phyloP scores from a whole-genome alignment of 2,329 filamentous ascomycete species.

The Aspergillus quadricinctus region DNA sequence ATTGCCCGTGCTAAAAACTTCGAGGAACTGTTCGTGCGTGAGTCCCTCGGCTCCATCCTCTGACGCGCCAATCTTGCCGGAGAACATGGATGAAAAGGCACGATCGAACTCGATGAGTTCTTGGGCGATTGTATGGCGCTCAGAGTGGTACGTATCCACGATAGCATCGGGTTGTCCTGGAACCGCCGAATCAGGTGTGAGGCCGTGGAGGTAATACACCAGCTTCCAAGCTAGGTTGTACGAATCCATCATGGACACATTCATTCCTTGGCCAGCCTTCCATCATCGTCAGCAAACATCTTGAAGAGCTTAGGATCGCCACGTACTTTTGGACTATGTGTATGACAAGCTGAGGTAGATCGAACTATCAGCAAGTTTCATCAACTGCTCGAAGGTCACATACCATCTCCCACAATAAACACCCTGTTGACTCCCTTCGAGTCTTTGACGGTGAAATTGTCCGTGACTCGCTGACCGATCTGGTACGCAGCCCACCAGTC shows the following conservation, averaged over 20 bases:
- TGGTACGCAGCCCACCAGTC: constrained; percentile 76
- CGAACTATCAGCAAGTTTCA: not conserved
- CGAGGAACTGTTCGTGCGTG: constrained; percentile 32
- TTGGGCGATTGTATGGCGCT: constrained; percentile 35
- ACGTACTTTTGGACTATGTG: constrained; percentile 63
- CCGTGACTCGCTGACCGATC: constrained; percentile 63
- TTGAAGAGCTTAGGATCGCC: not conserved
- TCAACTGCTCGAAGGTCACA: not conserved
- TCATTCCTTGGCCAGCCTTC: constrained; percentile 71
- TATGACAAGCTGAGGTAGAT: constrained; percentile 61
- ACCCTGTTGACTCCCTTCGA: constrained; percentile 66
- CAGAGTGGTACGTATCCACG: constrained; percentile 35
- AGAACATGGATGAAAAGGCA: constrained; percentile 38
- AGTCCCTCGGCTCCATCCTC: constrained; percentile 22
- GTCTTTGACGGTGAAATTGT: constrained; percentile 51
- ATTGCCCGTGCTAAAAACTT: constrained; percentile 35
- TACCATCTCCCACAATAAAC: constrained; percentile 66
- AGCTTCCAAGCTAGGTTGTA: constrained; percentile 42
- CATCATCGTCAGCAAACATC: constrained; percentile 1
- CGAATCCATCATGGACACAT: constrained; percentile 65
- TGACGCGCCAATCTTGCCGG: constrained; percentile 30
- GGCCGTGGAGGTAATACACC: constrained; percentile 32
- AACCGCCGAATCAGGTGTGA: constrained; percentile 20
- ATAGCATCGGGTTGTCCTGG: constrained; percentile 19
- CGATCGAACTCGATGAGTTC: constrained; percentile 39